These are phyloP conservation scores for Clarireedia homoeocarpa DNA, from an alignment of 2,329 filamentous ascomycete genomes.

Conservation along the genomic window DNA sequence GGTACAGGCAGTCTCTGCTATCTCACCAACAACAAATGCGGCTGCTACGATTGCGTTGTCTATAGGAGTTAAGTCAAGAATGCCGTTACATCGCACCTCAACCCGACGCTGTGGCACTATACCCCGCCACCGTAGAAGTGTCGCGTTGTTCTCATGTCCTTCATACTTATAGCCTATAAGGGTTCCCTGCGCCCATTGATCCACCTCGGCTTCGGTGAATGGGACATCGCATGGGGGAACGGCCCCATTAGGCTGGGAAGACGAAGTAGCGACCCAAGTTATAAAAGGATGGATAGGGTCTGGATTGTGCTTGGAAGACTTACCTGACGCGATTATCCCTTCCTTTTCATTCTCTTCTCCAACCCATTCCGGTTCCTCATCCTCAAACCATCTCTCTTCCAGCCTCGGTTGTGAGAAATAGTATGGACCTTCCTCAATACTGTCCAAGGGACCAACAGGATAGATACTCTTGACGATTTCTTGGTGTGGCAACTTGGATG, in stretches of 20 bases:
- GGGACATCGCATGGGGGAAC: background rate
- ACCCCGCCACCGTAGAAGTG: background rate
- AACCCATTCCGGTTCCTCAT: conserved; percentile 29
- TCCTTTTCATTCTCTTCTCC: conserved; percentile 15
- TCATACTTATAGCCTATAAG: background rate
- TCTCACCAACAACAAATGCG: background rate
- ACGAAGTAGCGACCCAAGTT: background rate
- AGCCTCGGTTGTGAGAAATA: background rate
- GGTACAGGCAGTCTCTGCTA: background rate
- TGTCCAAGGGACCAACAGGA: background rate
- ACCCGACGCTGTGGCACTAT: background rate
- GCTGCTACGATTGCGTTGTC: background rate
- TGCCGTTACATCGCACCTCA: background rate
- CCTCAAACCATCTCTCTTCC: conserved; percentile 31
- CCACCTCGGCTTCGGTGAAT: background rate
- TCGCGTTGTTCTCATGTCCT: background rate
- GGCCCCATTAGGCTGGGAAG: background rate
- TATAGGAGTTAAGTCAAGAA: background rate
- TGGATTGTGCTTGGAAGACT: background rate
- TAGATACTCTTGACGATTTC: background rate
- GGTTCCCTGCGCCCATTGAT: background rate
- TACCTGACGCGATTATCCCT: background rate
- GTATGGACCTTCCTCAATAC: background rate
- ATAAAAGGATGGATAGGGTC: no score
- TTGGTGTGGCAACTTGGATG: background rate